Evolutionary conservation across 2,329 filamentous ascomycete species (phyloP), one percentile per base, ranked within the genome.

Genomic region (Xylaria digitata): DNA sequence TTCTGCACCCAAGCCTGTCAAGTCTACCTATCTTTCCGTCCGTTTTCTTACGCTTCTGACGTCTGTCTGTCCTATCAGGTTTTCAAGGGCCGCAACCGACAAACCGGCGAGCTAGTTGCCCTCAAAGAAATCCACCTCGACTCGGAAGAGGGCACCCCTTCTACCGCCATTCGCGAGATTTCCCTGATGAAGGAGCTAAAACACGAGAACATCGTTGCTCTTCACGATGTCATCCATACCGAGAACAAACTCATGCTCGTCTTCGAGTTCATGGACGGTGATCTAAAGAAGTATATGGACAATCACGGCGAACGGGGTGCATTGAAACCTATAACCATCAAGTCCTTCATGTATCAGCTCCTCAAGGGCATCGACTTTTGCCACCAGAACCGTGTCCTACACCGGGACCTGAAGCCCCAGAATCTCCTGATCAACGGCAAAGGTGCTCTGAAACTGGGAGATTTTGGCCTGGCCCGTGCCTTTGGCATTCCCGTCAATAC

Each of bases 241-340:
- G 96, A 99, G 84, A 99, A 98, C 83, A 99, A 99, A 80, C 89
- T 99, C 65, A 99, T 99, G 96, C 90, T 99, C 46, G 96, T 99
- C 9, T 99, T 99, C 75, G 96, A 99, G 80, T 97, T 90, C 81
- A 97, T 99, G 95, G 96, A 99, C 81, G 94, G 94, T 78, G 96
- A 99, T 77, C 84, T 99, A 11, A 99, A 99, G 85, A 93, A 96
- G 78, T 98, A 97, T 82, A 99, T 99, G 96, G 96, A 99, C 79
- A 92, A 90, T 6, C 87, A 94, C 65, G 94, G 94, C 75, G 93
- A 97, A 74, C 88, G 94, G 59, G 95, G 96, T 68, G 93, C 94
- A 55, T 86, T 99, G 62, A 94, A 97, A 78, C 92, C 93, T 45
- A 83, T 87, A 63, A 96, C 93, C 62, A 97, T 99, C 87, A 98